phyloP scores from a whole-genome alignment of 2,329 filamentous ascomycete genomes.

The Hypoxylon sp. region DNA sequence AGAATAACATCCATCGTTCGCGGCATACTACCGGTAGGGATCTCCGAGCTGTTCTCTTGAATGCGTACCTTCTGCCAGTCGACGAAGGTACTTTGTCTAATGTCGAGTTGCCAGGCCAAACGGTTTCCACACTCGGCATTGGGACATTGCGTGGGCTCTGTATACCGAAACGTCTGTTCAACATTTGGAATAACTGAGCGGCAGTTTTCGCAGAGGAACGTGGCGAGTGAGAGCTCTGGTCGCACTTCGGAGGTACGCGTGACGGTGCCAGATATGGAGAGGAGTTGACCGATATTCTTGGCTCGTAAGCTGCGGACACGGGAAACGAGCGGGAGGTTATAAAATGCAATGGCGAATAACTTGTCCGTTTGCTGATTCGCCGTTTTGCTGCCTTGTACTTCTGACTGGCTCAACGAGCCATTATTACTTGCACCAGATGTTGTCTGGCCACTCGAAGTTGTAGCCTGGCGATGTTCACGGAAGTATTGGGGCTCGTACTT shows the following conservation, averaged over 20 bases:
- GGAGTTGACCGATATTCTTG: slow-evolving; percentile 88
- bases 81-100: slow-evolving; percentile 95
- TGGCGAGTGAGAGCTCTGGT: slow-evolving; percentile 90
- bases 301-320: slow-evolving; percentile 88
- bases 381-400: slow-evolving; percentile 77
- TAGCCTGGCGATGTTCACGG: slow-evolving; percentile 88
- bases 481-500: slow-evolving; percentile 97
- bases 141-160: slow-evolving; percentile 94
- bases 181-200: slow-evolving; percentile 87
- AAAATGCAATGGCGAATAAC: slow-evolving; percentile 91
- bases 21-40: slow-evolving; percentile 98
- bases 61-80: slow-evolving; percentile 99
- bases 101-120: slow-evolving; percentile 94
- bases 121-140: slow-evolving; percentile 90
- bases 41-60: slow-evolving; percentile 98
- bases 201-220: slow-evolving; percentile 91
- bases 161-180: slow-evolving; percentile 97
- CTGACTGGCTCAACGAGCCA: slow-evolving; percentile 71
- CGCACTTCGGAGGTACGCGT: slow-evolving; percentile 97
- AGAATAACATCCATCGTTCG: slow-evolving; percentile 97
- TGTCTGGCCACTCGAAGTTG: slow-evolving; percentile 77
- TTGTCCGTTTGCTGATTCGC: slow-evolving; percentile 97
- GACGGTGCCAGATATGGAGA: slow-evolving; percentile 96
- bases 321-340: slow-evolving; percentile 90
- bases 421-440: slow-evolving; percentile 74